Percentiles rank a stretch among this genome's conserved stretches.
Evolutionary conservation across 1,284 basidiomycete genomes (phyloP).

Genomic region (Apiotrichum mycotoxinovorans): DNA sequence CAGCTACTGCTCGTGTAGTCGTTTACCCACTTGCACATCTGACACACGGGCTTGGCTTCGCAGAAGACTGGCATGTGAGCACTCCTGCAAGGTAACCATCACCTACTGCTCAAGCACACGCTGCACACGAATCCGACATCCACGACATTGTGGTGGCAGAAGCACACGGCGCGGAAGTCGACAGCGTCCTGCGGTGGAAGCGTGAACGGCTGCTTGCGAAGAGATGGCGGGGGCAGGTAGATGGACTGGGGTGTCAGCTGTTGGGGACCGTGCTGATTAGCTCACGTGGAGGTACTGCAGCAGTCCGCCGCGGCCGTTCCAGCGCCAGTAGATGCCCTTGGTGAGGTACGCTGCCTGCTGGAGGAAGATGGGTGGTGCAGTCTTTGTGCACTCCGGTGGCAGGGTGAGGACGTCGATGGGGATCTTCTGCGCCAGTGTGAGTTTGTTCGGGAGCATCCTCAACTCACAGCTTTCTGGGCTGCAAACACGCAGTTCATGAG

Average conservation of each 20-base stretch:
- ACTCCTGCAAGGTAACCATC: background rate
- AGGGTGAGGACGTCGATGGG: constrained; percentile 95
- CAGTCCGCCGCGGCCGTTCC: constrained; percentile 64
- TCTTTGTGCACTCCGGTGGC: constrained; percentile 67
- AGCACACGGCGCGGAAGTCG: constrained; percentile 96
- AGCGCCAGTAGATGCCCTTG: constrained; percentile 84
- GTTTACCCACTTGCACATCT: constrained; percentile 70
- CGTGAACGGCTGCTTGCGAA: constrained; percentile 68
- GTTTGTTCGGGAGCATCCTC: background rate
- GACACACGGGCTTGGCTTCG: constrained; percentile 84
- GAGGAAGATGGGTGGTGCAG: constrained; percentile 69
- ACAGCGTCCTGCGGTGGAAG: constrained; percentile 90
- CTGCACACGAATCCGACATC: constrained; percentile 98
- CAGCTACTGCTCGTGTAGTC: too few species aligned
- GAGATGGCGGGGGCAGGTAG: constrained; percentile 76
- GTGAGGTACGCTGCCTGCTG: constrained; percentile 97
- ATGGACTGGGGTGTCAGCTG: constrained; percentile 64
- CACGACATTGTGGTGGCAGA: constrained; percentile 95
- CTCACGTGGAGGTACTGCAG: constrained; percentile 82
- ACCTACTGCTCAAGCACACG: constrained; percentile 85
- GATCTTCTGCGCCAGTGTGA: constrained; percentile 63
- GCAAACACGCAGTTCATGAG: constrained; percentile 99
- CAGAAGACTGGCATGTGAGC: constrained; percentile 67
- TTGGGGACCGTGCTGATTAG: background rate
- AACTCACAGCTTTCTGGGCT: constrained; percentile 84